Base-by-base conservation (phyloP, 176 grass and related monocot species). In the Puya raimondii region DNA sequence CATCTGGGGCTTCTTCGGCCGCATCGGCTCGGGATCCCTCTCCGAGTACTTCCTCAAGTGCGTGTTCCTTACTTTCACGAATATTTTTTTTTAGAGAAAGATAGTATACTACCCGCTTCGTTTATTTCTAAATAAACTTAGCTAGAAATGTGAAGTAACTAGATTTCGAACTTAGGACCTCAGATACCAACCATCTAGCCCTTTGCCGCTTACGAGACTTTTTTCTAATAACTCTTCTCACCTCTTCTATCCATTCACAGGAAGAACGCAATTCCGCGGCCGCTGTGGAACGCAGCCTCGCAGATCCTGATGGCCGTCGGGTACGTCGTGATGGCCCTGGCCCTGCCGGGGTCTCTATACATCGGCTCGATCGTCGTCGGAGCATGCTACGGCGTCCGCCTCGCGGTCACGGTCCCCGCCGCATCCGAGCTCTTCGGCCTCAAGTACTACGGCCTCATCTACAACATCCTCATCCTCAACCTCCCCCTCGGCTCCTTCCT, bases 401-500 rank as follows among this genome's bases (percentile, higher is more conserved):
- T 99, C 11, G 94, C 94, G 1, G 69, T 99, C 17, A 87, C 94
- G 0, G 94, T 99, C 29, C 94, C 94, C 0, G 93, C 87, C 10
- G 94, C 94, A 12, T 99, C 94, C 0, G 94, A 99, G 72, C 84
- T 99, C 11, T 99, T 99, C 64, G 94, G 94, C 7, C 84, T 99
- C 51, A 90, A 93, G 83, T 86, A 99, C 82, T 99, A 99, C 53
- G 94, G 94, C n/a, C 84, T 99, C 71, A 84, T 99, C 64, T 99
- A 99, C 89, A 99, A 99, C 82, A 90, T 99, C 57, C 82, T 99
- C 77, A 99, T 99, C 49, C 85, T 99, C 48, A 99, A 99, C 74
- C 84, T 99, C 27, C 94, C 94, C 1, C 89, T 99, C 0, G 94
- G 94, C 4, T 99, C 94, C 26, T 93, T 99, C 78, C 86, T 99